These are phyloP conservation scores for Trichoderma aggressivum DNA, from an alignment of 2,329 filamentous ascomycete species.

Conservation along the genomic window DNA sequence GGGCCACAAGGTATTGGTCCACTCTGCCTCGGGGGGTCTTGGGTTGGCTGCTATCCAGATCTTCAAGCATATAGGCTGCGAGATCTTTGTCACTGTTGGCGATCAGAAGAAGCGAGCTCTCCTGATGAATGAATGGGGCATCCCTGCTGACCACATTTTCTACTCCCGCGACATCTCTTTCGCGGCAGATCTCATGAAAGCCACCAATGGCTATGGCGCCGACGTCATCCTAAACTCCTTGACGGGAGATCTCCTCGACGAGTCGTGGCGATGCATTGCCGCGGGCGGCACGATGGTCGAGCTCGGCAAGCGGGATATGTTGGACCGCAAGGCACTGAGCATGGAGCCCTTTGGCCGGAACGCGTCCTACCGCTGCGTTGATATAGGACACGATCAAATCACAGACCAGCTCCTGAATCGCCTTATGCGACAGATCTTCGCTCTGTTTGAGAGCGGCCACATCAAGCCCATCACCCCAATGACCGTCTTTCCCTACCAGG, in stretches of 20 bases:
- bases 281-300: constrained; percentile 24
- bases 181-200: constrained; percentile 24
- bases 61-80: constrained; percentile 27
- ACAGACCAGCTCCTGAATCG: too few relatives aligned
- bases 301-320: constrained; percentile 34
- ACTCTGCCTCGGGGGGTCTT: constrained; percentile 35
- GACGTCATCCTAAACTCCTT: constrained; percentile 33
- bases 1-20: constrained; percentile 35
- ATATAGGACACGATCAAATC: too few relatives aligned
- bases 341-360: background rate
- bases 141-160: constrained; percentile 36
- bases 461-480: constrained; percentile 11
- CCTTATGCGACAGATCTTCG: background rate
- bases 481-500: constrained; percentile 23
- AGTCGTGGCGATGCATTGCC: constrained; percentile 30
- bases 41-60: constrained; percentile 22
- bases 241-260: constrained; percentile 28
- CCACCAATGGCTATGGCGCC: constrained; percentile 29
- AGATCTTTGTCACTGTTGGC: constrained; percentile 38
- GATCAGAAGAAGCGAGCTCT: constrained; percentile 28
- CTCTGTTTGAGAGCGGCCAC: background rate
- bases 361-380: background rate
- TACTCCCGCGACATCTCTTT: constrained; percentile 31
- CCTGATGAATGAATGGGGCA: constrained; percentile 27
- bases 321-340: constrained; percentile 19